phyloP scores from a whole-genome alignment of 2,329 filamentous ascomycete species.

The Raffaelea ambrosiae region DNA sequence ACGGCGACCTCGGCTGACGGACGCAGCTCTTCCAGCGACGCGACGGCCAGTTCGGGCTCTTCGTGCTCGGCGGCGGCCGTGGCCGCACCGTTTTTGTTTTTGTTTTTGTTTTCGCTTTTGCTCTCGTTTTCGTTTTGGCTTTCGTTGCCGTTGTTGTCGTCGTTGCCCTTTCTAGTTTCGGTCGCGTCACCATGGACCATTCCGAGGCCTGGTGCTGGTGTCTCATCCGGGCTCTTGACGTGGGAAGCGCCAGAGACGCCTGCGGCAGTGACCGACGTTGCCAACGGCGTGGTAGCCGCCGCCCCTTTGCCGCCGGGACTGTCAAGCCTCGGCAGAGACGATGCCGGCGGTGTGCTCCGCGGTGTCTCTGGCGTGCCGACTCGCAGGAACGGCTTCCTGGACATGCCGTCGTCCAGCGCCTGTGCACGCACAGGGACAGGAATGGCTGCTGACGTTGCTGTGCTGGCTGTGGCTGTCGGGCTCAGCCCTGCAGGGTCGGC shows the following conservation, averaged over 20 bases:
- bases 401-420: constrained; percentile 39
- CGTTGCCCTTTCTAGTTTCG: too few species aligned
- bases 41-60: neutral
- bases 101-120: too few species aligned
- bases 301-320: neutral
- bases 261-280: too few species aligned
- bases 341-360: constrained; percentile 17
- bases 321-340: constrained; percentile 15
- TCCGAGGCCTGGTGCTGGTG: too few species aligned
- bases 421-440: constrained; percentile 17
- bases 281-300: too few species aligned
- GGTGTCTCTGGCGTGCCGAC: constrained; percentile 27
- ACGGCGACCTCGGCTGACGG: constrained; percentile 59
- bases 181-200: too few species aligned
- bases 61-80: too few species aligned
- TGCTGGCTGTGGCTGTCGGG: neutral
- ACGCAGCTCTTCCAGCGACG: neutral
- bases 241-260: too few species aligned
- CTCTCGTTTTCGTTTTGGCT: too few species aligned
- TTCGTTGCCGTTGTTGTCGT: too few species aligned
- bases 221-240: too few species aligned
- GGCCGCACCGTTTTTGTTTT: too few species aligned
- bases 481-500: neutral
- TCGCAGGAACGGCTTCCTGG: constrained; percentile 45
- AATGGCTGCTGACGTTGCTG: neutral